Percentiles rank a stretch among this genome's conserved stretches.
Conservation (phyloP, 2,329 filamentous ascomycete species). For the Microthyrium microscopicum region DNA sequence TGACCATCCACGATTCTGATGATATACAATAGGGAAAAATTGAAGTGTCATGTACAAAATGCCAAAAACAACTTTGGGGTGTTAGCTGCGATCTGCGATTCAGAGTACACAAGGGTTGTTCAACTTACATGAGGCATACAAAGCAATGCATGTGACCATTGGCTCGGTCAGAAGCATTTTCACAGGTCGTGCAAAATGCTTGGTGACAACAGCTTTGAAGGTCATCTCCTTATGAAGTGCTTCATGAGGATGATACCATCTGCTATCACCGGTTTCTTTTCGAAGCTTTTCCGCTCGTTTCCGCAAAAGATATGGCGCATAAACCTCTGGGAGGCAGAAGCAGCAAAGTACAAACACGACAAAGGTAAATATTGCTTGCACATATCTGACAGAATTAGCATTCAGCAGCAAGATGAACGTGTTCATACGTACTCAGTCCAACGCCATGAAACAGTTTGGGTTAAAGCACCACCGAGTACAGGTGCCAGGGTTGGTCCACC, state of each 20-base stretch:
- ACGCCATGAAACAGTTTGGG: constrained; percentile 24
- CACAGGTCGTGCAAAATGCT: constrained; percentile 26
- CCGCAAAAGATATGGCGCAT: constrained; percentile 22
- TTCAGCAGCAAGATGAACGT: neutral
- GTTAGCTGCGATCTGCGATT: too few species aligned
- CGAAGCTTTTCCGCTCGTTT: constrained; percentile 22
- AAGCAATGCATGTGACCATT: constrained; percentile 28
- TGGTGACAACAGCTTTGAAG: constrained; percentile 23
- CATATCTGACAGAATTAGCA: constrained; percentile 14
- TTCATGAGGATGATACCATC: constrained; percentile 30
- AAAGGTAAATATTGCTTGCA: constrained; percentile 20
- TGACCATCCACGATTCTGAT: constrained; percentile 44
- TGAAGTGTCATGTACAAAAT: constrained; percentile 42
- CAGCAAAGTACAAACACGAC: constrained; percentile 17
- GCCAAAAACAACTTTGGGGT: constrained; percentile 50
- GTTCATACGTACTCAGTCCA: constrained; percentile 20
- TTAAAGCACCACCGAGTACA: constrained; percentile 35
- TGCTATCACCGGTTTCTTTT: constrained; percentile 21
- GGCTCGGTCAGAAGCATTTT: constrained; percentile 31
- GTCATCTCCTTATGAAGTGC: constrained; percentile 25
- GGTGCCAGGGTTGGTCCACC: constrained; percentile 42
- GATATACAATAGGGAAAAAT: constrained; percentile 55
- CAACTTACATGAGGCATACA: constrained; percentile 27
- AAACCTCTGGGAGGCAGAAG: constrained; percentile 24
- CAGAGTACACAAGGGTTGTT: too few species aligned